Evolutionary conservation across 2,329 filamentous ascomycete species (phyloP).

Genomic region (Teratosphaeriaceae sp.): DNA sequence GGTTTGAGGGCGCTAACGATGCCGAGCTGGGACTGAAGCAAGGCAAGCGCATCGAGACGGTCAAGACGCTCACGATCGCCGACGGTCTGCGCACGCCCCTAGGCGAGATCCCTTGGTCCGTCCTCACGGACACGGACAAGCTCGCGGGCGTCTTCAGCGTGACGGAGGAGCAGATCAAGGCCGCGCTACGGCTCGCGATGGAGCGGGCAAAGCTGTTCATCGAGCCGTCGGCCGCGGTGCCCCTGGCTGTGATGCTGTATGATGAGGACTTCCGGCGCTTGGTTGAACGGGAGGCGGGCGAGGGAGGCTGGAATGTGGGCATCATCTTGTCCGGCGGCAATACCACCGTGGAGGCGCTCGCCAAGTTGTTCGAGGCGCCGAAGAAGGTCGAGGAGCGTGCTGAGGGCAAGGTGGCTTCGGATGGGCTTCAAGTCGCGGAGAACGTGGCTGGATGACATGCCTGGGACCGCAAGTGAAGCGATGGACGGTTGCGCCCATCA

Average conservation of each 20-base stretch:
- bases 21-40: constrained; percentile 61
- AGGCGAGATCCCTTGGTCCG: constrained; percentile 65
- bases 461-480: too few species aligned
- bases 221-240: constrained; percentile 82
- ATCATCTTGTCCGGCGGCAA: constrained; percentile 59
- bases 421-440: constrained; percentile 39
- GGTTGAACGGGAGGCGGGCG: constrained; percentile 64
- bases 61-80: constrained; percentile 74
- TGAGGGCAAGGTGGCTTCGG: constrained; percentile 32
- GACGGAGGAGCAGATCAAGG: constrained; percentile 72
- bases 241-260: constrained; percentile 72
- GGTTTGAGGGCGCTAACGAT: constrained; percentile 78
- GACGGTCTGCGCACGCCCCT: constrained; percentile 84
- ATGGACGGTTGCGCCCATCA: too few species aligned
- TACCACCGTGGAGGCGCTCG: constrained; percentile 56
- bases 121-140: constrained; percentile 66
- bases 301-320: constrained; percentile 65
- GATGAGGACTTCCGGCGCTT: constrained; percentile 73
- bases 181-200: constrained; percentile 67
- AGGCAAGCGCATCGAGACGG: constrained; percentile 57
- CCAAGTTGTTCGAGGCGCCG: constrained; percentile 43
- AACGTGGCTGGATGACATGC: too few species aligned
- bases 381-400: constrained; percentile 30
- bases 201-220: constrained; percentile 88
- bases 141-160: constrained; percentile 68